These are phyloP conservation scores for Brasenia schreberi DNA, from an alignment of 164 flowering plant genomes.

Conservation along the genomic window DNA sequence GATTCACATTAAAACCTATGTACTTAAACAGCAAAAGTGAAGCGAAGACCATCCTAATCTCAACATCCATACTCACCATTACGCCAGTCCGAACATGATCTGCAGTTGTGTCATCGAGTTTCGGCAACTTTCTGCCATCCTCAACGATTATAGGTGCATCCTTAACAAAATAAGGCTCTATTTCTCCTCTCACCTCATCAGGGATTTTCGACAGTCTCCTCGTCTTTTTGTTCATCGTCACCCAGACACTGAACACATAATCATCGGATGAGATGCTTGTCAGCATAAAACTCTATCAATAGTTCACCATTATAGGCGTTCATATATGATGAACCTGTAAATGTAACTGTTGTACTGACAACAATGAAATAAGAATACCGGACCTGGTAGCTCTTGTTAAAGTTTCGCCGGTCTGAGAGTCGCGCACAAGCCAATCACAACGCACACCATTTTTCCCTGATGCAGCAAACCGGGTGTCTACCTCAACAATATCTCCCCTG, in stretches of 20 bases:
- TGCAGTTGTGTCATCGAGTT: conserved; percentile 51
- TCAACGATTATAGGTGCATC: not conserved
- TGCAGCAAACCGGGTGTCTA: conserved; percentile 83
- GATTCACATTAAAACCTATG: no score
- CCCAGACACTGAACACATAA: conserved; percentile 5
- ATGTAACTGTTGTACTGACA: not conserved
- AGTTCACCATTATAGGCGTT: no score
- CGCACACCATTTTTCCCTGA: conserved; percentile 81
- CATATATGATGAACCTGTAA: no score
- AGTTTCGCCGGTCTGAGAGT: conserved; percentile 35
- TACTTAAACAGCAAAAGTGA: no score
- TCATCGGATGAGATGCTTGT: no score
- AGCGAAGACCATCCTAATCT: no score
- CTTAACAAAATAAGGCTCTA: conserved; percentile 5
- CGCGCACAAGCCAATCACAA: conserved; percentile 69
- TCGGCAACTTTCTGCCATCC: conserved; percentile 34
- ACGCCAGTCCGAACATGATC: conserved; percentile 48
- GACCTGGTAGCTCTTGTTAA: conserved; percentile 80
- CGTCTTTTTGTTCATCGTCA: conserved; percentile 7
- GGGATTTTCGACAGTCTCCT: conserved; percentile 10
- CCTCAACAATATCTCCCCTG: conserved; percentile 79
- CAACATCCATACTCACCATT: conserved; percentile 38
- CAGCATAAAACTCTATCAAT: no score
- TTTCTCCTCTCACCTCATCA: conserved; percentile 9
- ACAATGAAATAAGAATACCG: not conserved